Base-by-base conservation (phyloP, 768 basidiomycete genomes). In the Pleurotus sapidus region DNA sequence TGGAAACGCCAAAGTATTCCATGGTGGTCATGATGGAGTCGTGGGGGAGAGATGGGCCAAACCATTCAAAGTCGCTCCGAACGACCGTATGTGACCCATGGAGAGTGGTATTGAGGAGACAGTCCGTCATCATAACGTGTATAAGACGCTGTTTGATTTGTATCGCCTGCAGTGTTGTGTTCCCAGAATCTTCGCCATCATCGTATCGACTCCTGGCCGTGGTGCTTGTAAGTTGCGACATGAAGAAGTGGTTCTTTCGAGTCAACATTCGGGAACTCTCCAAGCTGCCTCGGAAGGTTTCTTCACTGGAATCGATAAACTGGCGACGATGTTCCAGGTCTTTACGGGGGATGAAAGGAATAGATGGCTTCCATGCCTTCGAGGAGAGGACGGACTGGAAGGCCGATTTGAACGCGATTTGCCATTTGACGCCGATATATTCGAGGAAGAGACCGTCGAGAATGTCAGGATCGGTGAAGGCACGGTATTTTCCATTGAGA, bases 381-480 rank as follows among this genome's bases (percentile, higher is more conserved):
- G 70, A 70, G 11, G 63, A 50, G 59, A 72, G 67, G 20, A 79
- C 39, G 20, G 57, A 11, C 17, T 46, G 11, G 55, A 76, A 70
- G 4, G 65, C 60, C 7, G 62, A 46, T 50, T 73, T 77, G 48
- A 78, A 58, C 38, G 71, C 67, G 30, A 74, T 67, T 49, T 76
- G 73, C 79, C 78, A 80, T 14, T 64, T 60, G 5, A 77, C 56
- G 0, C 79, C 80, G 9, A 81, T 65, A 63, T 78, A 70, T 27
- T 79, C 76, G 12, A 80, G 68, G 34, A 81, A 64, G 9, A 80
- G 65, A 0, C 74, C 76, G 51, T 80, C 77, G 23, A 81, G 62
- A 49, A 79, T 72, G 40, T 81, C 79, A 14, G 75, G 75, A 58
- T 81, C 78, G 8, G 77, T 77, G 60, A 77, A 79, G n/a, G 76